Evolutionary conservation across 352 stramenopile genomes (phyloP).

Genomic region (Nothophytophthora sp.): DNA sequence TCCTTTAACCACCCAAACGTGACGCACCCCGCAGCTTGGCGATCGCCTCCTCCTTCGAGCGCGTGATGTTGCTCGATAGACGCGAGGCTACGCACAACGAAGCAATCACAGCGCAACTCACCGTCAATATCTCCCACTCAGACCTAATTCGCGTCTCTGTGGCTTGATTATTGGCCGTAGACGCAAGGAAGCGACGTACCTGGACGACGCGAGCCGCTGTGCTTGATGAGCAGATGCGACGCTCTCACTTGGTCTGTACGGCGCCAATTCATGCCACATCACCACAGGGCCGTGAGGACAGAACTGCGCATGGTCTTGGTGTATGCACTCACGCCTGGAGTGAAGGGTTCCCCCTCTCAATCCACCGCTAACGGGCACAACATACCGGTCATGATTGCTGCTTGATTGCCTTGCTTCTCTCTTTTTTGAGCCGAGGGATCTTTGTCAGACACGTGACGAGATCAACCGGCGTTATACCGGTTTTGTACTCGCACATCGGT

Average conservation of each 20-base stretch:
- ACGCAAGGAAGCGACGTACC: conserved; percentile 62
- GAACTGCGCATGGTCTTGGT: neutral
- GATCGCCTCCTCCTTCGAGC: conserved; percentile 92
- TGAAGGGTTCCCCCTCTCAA: no score
- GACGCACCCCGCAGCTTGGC: conserved; percentile 69
- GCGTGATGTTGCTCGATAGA: conserved; percentile 90
- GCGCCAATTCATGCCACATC: no score
- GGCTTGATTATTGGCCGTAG: no score
- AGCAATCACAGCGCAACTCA: neutral
- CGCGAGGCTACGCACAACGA: conserved; percentile 57
- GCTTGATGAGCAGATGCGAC: conserved; percentile 96
- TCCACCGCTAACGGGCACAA: no score
- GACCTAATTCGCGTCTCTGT: no score
- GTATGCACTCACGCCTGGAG: no score
- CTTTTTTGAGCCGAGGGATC: conserved; percentile 6
- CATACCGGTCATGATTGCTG: conserved; percentile 29
- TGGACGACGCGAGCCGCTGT: conserved; percentile 87
- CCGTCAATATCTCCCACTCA: no score
- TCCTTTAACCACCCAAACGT: neutral
- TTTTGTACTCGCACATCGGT: no score
- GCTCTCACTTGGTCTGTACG: conserved; percentile 82
- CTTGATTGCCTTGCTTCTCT: conserved; percentile 6
- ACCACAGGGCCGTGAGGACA: neutral
- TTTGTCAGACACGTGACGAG: no score
- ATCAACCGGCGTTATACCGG: no score